Evolutionary conservation across 1,284 basidiomycete genomes (phyloP).

Genomic region (Takashimella tepidaria): DNA sequence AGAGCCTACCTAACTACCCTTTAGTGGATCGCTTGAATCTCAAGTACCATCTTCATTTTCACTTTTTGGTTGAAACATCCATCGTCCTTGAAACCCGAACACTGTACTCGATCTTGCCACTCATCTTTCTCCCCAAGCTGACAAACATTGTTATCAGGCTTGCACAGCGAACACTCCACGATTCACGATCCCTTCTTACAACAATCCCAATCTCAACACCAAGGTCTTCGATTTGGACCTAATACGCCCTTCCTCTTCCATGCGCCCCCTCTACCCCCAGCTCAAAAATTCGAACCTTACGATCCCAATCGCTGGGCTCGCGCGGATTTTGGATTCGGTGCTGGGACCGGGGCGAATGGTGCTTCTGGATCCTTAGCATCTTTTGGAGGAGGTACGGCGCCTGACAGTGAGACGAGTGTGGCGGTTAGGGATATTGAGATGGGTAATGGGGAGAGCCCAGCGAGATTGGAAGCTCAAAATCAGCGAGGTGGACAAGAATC

Average conservation of each 20-base stretch:
- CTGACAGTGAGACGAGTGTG: background rate
- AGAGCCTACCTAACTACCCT: too few species aligned
- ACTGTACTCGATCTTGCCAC: too few species aligned
- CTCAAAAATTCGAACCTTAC: constrained; percentile 22
- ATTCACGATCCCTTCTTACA: constrained; percentile 2
- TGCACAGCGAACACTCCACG: constrained; percentile 32
- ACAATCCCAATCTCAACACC: constrained; percentile 1
- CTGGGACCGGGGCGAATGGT: background rate
- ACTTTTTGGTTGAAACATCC: too few species aligned
- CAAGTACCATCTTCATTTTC: too few species aligned
- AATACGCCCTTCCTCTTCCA: constrained; percentile 34
- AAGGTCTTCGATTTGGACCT: constrained; percentile 17
- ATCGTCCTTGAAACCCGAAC: too few species aligned
- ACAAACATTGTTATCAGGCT: constrained; percentile 20
- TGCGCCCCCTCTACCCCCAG: constrained; percentile 16
- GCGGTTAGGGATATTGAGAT: constrained; percentile 37
- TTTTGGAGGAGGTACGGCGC: background rate
- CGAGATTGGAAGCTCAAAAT: constrained; percentile 4
- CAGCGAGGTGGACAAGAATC: background rate
- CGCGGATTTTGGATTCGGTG: constrained; percentile 23
- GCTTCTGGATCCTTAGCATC: too few species aligned
- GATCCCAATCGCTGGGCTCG: constrained; percentile 34
- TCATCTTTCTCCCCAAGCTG: too few species aligned
- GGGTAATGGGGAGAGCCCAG: constrained; percentile 27
- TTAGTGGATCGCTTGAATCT: too few species aligned